Base-by-base conservation (phyloP, 1,284 basidiomycete genomes). In the Tylopilus microsporus region DNA sequence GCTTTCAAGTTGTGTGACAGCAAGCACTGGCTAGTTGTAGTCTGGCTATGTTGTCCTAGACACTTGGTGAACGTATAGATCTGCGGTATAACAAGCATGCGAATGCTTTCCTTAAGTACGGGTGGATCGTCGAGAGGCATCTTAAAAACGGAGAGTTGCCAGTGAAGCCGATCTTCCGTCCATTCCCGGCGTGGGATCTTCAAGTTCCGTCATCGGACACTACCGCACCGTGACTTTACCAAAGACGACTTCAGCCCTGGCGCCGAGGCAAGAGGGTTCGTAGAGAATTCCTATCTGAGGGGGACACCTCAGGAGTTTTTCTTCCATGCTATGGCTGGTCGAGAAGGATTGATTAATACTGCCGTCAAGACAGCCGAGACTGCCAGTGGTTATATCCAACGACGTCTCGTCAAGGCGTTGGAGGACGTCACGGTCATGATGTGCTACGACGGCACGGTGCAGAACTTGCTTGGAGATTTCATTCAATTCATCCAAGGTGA, bases 271-370 rank as follows among this genome's bases (percentile, higher is more conserved):
- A 87, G 96, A 60, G 97, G 97, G 12, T 99, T 99, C 74, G 97
- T 99, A 62, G 97, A 99, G 74, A 99, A 99, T 74, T 99, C 97
- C n/a, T 99, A 99, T 70, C 80, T 99, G 37, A 90, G 96, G 65
- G 97, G 97, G 62, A 99, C 96, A 0, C 95, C 97, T 0, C 95
- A 98, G 68, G 97, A 99, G 73, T 99, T 95, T 82, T 99, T 99
- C 83, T 99, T 99, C 87, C 97, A 99, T 77, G 97, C 97, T 57
- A 99, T 99, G 97, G 96, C 96, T 68, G 97, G 97, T 78, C 90
- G 97, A 69, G 97, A 99, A 75, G 97, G 97, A 82, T 78, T 99
- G 56, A 98, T 99, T 68, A 97, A 99, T 82, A 99, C 97, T 3
- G 97, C 97, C 36, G 95, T 99, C 76, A 99, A 99, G 80, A 99